These are phyloP conservation scores for Skeletonema grethae DNA, from an alignment of 108 stramenopile species.

Conservation along the genomic window DNA sequence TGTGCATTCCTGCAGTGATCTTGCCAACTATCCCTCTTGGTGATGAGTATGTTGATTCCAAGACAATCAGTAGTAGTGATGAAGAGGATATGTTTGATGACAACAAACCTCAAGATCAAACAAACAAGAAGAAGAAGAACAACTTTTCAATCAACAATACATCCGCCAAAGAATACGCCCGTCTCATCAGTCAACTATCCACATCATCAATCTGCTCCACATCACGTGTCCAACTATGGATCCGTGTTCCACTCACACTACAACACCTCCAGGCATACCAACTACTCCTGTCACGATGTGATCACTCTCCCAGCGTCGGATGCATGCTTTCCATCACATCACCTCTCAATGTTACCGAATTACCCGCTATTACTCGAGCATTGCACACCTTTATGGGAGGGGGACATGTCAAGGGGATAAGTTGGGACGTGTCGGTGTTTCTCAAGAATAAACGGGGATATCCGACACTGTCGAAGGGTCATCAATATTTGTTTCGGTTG, in stretches of 20 bases:
- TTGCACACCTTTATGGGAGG: constrained; percentile 83
- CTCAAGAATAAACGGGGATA: constrained; percentile 92
- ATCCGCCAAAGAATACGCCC: constrained; percentile 45
- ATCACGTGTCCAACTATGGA: constrained; percentile 78
- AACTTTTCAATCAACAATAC: constrained; percentile 8
- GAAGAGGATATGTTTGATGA: constrained; percentile 34
- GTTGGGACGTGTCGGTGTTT: constrained; percentile 76
- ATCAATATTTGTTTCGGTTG: constrained; percentile 77
- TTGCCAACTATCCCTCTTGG: constrained; percentile 62
- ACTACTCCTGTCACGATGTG: constrained; percentile 68
- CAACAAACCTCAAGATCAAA: neutral
- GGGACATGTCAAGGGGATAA: constrained; percentile 69
- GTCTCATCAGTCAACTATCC: constrained; percentile 18
- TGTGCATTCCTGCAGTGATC: constrained; percentile 90
- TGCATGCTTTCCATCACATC: constrained; percentile 35
- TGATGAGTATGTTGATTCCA: neutral
- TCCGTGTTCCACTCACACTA: constrained; percentile 58
- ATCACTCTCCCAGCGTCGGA: constrained; percentile 66
- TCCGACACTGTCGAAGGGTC: constrained; percentile 84
- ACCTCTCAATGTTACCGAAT: constrained; percentile 17
- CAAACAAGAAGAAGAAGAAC: neutral
- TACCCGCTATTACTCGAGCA: constrained; percentile 6
- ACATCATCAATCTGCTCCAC: constrained; percentile 41
- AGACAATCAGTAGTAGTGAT: neutral
- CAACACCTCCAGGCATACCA: constrained; percentile 52